A percentile compares a stretch with the other conserved stretches of the same genome.
phyloP scores from a whole-genome alignment of 192 early-diverging fungal species.

The Helicostylum pulchrum region DNA sequence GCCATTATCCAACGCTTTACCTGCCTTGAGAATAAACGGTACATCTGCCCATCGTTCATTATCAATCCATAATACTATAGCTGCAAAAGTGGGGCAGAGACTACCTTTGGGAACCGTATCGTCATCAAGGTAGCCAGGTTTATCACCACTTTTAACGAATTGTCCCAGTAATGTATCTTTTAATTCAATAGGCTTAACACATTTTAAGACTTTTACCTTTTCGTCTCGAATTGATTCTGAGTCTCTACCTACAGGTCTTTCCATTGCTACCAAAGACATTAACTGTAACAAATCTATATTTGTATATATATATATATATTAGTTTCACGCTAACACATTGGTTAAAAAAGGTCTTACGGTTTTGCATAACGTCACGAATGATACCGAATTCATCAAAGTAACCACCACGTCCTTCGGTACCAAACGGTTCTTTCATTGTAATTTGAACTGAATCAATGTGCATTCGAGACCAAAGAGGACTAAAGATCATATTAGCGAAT shows the following conservation, averaged over 20 bases:
- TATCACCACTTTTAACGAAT: constrained; percentile 77
- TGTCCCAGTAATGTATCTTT: constrained; percentile 90
- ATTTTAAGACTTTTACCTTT: constrained; percentile 86
- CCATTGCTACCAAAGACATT: constrained; percentile 90
- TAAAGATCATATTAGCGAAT: constrained; percentile 87
- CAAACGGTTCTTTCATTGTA: constrained; percentile 95
- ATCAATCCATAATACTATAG: constrained; percentile 80
- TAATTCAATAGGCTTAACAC: constrained; percentile 70
- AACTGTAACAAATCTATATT: constrained; percentile 79
- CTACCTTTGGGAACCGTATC: constrained; percentile 77
- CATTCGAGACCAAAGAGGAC: constrained; percentile 79
- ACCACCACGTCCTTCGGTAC: constrained; percentile 93
- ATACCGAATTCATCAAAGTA: constrained; percentile 99
- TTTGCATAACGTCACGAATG: constrained; percentile 95
- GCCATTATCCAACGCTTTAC: constrained; percentile 87
- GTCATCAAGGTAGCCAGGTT: constrained; percentile 91
- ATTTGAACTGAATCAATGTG: constrained; percentile 91
- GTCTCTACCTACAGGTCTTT: constrained; percentile 77
- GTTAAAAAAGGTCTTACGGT: constrained; percentile 47
- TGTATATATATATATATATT: constrained; percentile 2
- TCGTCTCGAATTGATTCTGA: constrained; percentile 90
- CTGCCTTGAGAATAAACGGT: constrained; percentile 83
- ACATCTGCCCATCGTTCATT: constrained; percentile 95
- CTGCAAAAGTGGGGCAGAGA: constrained; percentile 90
- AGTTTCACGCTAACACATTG: too few relatives aligned